Evolutionary conservation across 139 green algal species (phyloP).

Genomic region (Pedinophyceae sp.): DNA sequence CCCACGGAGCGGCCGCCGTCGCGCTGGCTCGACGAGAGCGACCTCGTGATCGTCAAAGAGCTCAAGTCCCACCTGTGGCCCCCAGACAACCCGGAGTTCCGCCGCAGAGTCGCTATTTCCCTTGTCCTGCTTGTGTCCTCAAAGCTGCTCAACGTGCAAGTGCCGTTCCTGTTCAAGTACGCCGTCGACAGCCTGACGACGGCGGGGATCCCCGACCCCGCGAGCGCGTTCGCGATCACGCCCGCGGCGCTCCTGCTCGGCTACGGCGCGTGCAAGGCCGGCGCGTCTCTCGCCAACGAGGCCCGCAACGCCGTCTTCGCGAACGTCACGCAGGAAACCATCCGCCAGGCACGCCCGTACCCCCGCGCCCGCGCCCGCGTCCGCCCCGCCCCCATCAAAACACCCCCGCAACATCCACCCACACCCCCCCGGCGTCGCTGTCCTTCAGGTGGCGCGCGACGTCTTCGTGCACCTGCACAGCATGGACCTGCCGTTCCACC

Average conservation of each 20-base stretch:
- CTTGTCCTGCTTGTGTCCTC: too few relatives aligned
- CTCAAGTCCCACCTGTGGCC: too few relatives aligned
- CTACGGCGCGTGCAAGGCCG: conserved; percentile 48
- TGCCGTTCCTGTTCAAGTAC: conserved; percentile 92
- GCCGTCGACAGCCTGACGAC: conserved; percentile 58
- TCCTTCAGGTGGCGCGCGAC: conserved; percentile 37
- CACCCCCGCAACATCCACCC: neutral
- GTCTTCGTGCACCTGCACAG: conserved; percentile 80
- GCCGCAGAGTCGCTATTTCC: too few relatives aligned
- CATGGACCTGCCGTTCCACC: conserved; percentile 78
- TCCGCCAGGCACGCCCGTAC: conserved; percentile 29
- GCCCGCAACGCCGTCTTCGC: conserved; percentile 81
- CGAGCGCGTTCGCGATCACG: conserved; percentile 23
- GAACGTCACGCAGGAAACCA: conserved; percentile 57
- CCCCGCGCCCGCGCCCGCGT: too few relatives aligned
- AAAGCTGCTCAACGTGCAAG: conserved; percentile 66
- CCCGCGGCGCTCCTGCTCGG: conserved; percentile 56
- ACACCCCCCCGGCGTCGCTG: neutral
- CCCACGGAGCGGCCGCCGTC: too few relatives aligned
- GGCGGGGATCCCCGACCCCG: conserved; percentile 20
- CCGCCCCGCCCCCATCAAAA: neutral
- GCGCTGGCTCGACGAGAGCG: too few relatives aligned
- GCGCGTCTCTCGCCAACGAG: conserved; percentile 60
- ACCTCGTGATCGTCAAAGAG: too few relatives aligned
- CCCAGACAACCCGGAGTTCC: too few relatives aligned